Percentiles rank a stretch among this genome's conserved stretches.
phyloP scores from a whole-genome alignment of 78 protist species.

The Creolimax fragrantissima region DNA sequence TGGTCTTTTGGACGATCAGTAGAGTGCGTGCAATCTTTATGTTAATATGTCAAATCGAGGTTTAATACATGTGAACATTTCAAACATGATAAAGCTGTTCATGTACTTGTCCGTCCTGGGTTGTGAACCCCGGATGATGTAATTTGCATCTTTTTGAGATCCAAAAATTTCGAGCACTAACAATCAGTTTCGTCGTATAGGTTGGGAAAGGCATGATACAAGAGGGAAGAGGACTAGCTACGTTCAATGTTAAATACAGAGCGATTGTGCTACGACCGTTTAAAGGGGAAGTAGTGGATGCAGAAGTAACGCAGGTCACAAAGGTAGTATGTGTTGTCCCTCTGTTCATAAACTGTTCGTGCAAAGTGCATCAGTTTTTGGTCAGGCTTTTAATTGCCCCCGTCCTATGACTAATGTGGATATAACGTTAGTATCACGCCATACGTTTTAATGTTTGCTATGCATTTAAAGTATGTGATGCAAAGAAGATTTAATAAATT shows the following conservation, averaged over 20 bases:
- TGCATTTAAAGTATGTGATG: background rate
- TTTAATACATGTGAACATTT: too few species aligned
- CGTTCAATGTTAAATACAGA: constrained; percentile 43
- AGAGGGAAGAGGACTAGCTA: constrained; percentile 52
- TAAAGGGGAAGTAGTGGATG: constrained; percentile 67
- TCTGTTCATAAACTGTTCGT: background rate
- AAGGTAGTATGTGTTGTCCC: background rate
- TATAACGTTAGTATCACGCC: background rate
- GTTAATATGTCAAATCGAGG: too few species aligned
- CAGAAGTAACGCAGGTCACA: constrained; percentile 60
- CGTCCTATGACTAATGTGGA: background rate
- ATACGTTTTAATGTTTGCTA: background rate
- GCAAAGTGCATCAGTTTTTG: background rate
- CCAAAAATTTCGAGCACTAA: too few species aligned
- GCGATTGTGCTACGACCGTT: constrained; percentile 70
- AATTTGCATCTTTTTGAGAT: too few species aligned
- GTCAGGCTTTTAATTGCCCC: background rate
- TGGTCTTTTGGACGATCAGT: too few species aligned
- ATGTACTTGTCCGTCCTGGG: too few species aligned
- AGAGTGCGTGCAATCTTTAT: too few species aligned
- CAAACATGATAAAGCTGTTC: too few species aligned
- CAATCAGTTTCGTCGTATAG: too few species aligned
- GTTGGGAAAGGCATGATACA: constrained; percentile 47
- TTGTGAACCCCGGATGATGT: too few species aligned
- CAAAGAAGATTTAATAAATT: background rate